Evolutionary conservation across 2,329 filamentous ascomycete genomes (phyloP).

Genomic region (Pseudogymnoascus sp.): DNA sequence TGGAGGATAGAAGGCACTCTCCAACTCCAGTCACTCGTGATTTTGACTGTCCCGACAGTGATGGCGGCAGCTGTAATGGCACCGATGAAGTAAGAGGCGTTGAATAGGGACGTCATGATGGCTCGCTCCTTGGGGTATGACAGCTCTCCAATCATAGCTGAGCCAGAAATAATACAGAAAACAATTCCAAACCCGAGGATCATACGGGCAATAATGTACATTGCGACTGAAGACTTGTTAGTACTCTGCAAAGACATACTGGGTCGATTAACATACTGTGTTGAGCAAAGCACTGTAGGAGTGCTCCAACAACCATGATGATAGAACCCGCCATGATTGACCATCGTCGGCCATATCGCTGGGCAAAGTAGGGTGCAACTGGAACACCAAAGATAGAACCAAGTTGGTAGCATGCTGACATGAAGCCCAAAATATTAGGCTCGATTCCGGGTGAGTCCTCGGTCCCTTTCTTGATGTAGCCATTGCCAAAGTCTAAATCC

Average conservation of each 20-base stretch:
- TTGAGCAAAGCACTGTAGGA: slow-evolving; percentile 42
- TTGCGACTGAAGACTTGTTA: slow-evolving; percentile 30
- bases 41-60: slow-evolving; percentile 36
- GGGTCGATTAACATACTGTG: slow-evolving; percentile 27
- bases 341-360: slow-evolving; percentile 41
- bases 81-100: slow-evolving; percentile 43
- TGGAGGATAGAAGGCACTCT: slow-evolving; percentile 37
- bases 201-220: slow-evolving; percentile 45
- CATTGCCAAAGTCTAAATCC: slow-evolving; percentile 15
- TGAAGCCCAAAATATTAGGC: slow-evolving; percentile 35
- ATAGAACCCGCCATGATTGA: slow-evolving; percentile 47
- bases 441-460: slow-evolving; percentile 24
- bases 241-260: background rate
- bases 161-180: slow-evolving; percentile 43
- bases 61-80: slow-evolving; percentile 36
- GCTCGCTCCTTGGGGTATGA: slow-evolving; percentile 46
- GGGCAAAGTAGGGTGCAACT: slow-evolving; percentile 43
- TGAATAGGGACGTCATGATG: slow-evolving; percentile 45
- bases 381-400: slow-evolving; percentile 47
- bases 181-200: slow-evolving; percentile 46
- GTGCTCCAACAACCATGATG: slow-evolving; percentile 46
- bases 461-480: background rate
- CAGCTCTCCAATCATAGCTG: slow-evolving; percentile 45
- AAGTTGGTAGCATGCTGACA: slow-evolving; percentile 46
- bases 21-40: slow-evolving; percentile 34